Evolutionary conservation across 2,329 filamentous ascomycete genomes (phyloP), one percentile per base, ranked within the genome.

Genomic region (Aspergillus sp.): DNA sequence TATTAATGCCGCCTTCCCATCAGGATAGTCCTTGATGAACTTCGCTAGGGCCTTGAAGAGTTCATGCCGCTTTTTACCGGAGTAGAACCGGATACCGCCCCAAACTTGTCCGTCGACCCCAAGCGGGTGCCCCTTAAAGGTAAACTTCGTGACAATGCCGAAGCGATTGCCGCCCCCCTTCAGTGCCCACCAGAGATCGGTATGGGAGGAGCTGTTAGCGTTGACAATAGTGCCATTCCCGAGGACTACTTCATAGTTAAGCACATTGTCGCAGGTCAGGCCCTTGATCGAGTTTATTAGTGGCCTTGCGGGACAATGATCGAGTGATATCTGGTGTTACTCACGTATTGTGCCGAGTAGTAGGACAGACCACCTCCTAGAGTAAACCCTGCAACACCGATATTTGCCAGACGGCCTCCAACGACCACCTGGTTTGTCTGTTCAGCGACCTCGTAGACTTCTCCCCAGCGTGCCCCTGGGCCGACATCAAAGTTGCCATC

Each of bases 301-400:
- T 22, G 9, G 10, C 8, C 10, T 2, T 7, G 9, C 3, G 35
- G 13, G 14, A 17, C 16, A 38, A 17, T 38, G 14, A 32, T 20
- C 19, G 11, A 20, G 38, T 9, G 24, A 6, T 2, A 4, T 35
- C 16, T 11, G 20, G 17, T 1, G 13, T 20, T 3, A 41, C 32
- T 33, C 45, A 55, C 53, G 26, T 55, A 55, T 55, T 55, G 53
- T 8, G 53, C 53, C 3, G 53, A 55, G 47, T 53, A 55, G 47
- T 55, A 55, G n/a, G 53, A 55, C 11, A 55, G 22, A 1, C 53
- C 50, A 2, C 53, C 53, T 11, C 53, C 53, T 8, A 53, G 47
- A 3, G 44, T 48, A 22, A 50, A 51, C 1, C 53, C 53, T 17
- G 41, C 50, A 1, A 55, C 53, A 2, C 53, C 53, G 7, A 55